Conservation (phyloP, 805 yeast genomes). For the Ogataea henricii region DNA sequence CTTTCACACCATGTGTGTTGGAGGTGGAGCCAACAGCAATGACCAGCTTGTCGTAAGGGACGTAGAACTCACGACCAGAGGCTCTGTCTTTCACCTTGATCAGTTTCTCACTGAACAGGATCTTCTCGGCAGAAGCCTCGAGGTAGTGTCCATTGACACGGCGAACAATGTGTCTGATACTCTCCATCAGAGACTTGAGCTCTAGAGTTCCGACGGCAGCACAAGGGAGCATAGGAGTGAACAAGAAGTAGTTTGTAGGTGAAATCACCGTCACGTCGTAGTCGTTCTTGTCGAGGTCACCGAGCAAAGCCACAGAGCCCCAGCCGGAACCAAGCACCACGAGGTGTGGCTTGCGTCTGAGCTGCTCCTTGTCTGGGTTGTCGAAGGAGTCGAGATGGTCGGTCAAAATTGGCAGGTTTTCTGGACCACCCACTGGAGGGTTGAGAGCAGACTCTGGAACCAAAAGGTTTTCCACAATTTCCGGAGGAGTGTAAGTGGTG, state of each 20-base stretch:
- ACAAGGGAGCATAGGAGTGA: constrained; percentile 68
- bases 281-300: constrained; percentile 50
- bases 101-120: constrained; percentile 56
- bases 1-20: constrained; percentile 71
- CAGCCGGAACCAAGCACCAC: constrained; percentile 71
- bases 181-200: constrained; percentile 62
- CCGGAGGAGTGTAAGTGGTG: constrained; percentile 56
- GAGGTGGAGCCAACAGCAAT: constrained; percentile 70
- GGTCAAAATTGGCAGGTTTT: constrained; percentile 62
- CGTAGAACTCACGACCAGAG: constrained; percentile 53
- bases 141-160: constrained; percentile 59
- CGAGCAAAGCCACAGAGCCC: constrained; percentile 66
- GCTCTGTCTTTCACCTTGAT: constrained; percentile 54
- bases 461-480: constrained; percentile 43
- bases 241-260: constrained; percentile 68
- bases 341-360: constrained; percentile 53
- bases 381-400: constrained; percentile 61
- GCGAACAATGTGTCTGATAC: constrained; percentile 58
- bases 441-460: constrained; percentile 55
- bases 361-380: constrained; percentile 44
- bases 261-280: constrained; percentile 68
- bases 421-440: constrained; percentile 69
- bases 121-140: constrained; percentile 61
- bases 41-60: constrained; percentile 72
- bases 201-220: constrained; percentile 74